A percentile compares a stretch with the other conserved stretches of the same genome.
These are phyloP conservation scores for Aspergillus thermomutatus DNA, from an alignment of 2,329 filamentous ascomycete genomes.

Conservation along the genomic window DNA sequence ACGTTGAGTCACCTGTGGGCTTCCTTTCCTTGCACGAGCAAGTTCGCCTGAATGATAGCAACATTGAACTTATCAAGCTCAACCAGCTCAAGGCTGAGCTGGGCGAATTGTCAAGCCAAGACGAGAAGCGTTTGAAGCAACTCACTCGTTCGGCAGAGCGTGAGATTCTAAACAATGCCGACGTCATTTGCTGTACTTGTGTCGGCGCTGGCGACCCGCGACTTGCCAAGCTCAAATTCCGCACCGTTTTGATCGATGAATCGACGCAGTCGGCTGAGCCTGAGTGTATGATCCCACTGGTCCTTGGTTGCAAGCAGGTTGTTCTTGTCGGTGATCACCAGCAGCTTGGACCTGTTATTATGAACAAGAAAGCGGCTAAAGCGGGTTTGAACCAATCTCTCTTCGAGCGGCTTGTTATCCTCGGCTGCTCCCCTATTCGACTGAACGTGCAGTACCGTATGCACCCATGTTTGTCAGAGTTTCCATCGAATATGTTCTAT, in stretches of 20 bases:
- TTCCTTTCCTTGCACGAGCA: constrained; percentile 96
- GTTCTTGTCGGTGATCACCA: constrained; percentile 99
- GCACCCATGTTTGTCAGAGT: constrained; percentile 95
- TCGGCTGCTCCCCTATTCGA: constrained; percentile 86
- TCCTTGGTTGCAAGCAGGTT: constrained; percentile 96
- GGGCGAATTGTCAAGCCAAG: constrained; percentile 87
- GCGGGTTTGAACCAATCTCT: constrained; percentile 97
- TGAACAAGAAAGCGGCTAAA: constrained; percentile 99
- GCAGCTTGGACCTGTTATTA: constrained; percentile 95
- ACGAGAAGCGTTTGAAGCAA: constrained; percentile 98
- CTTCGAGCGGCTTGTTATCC: constrained; percentile 90
- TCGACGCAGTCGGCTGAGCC: constrained; percentile 97
- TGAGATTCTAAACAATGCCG: constrained; percentile 90
- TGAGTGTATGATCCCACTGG: constrained; percentile 97
- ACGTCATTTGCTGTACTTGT: constrained; percentile 98
- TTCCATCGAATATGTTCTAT: constrained; percentile 99
- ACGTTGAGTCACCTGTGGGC: constrained; percentile 96
- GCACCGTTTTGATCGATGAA: constrained; percentile 96
- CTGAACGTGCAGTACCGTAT: constrained; percentile 98
- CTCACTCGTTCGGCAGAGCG: constrained; percentile 90
- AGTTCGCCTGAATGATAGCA: constrained; percentile 95
- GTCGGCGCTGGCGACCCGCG: constrained; percentile 95
- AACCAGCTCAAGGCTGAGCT: constrained; percentile 88
- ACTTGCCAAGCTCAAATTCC: constrained; percentile 95
- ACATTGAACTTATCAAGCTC: constrained; percentile 86